These are phyloP conservation scores for Mycena sanguinolenta DNA, from an alignment of 768 basidiomycete species.

Conservation along the genomic window DNA sequence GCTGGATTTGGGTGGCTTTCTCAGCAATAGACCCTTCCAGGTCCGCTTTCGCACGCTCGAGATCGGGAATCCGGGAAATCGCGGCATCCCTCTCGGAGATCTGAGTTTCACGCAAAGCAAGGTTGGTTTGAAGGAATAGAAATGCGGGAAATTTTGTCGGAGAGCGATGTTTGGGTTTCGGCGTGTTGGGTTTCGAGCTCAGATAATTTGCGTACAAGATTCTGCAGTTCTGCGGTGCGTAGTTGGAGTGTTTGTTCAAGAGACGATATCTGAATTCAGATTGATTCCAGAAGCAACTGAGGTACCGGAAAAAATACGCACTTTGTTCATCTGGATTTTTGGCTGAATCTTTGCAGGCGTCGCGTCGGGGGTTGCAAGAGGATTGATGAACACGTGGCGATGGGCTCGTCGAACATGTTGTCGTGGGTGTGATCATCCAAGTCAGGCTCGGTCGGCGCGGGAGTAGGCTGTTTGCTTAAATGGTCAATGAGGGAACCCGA, in stretches of 20 bases:
- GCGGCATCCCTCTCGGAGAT: conserved; percentile 29
- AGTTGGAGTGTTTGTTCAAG: conserved; percentile 34
- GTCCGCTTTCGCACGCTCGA: conserved; percentile 33
- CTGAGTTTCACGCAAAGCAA: conserved; percentile 36
- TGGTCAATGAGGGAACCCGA: conserved; percentile 63
- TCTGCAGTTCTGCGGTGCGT: conserved; percentile 31
- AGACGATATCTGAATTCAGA: conserved; percentile 20
- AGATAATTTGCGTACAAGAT: conserved; percentile 39
- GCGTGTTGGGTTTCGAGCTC: conserved; percentile 38
- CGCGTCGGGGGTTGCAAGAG: conserved; percentile 31
- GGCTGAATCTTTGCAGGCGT: conserved; percentile 20
- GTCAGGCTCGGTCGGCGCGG: conserved; percentile 55
- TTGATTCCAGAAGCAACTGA: not conserved
- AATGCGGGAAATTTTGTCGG: conserved; percentile 44
- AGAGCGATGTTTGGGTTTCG: conserved; percentile 37
- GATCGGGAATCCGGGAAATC: conserved; percentile 4
- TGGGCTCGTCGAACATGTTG: conserved; percentile 25
- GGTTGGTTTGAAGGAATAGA: conserved; percentile 38
- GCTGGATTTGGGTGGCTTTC: conserved; percentile 29
- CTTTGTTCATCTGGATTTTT: conserved; percentile 19
- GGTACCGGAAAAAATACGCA: not conserved
- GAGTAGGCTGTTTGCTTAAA: conserved; percentile 64
- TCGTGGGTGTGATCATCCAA: conserved; percentile 37
- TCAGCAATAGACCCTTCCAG: conserved; percentile 34
- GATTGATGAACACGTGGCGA: not conserved